These are phyloP conservation scores for Hordeum pubiflorum DNA, from an alignment of 202 grass and related monocot species.

Conservation along the genomic window DNA sequence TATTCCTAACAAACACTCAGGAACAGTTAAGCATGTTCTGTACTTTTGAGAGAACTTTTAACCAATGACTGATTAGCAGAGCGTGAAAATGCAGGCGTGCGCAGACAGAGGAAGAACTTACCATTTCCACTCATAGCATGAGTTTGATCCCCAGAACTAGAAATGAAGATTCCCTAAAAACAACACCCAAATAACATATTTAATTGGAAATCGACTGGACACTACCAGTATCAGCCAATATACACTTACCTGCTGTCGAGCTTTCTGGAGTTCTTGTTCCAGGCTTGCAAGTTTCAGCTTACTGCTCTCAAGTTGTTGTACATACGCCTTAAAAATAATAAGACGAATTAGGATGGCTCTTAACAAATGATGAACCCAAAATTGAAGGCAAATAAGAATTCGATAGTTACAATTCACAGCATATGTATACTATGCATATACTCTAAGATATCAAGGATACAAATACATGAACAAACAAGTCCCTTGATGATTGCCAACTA, in stretches of 20 bases:
- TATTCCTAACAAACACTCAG: background rate
- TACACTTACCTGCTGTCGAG: constrained; percentile 70
- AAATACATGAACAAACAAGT: constrained; percentile 9
- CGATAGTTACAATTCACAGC: constrained; percentile 7
- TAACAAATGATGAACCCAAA: constrained; percentile 23
- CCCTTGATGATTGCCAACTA: background rate
- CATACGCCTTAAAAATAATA: constrained; percentile 78
- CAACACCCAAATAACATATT: constrained; percentile 22
- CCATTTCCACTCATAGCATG: constrained; percentile 88
- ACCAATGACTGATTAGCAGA: background rate
- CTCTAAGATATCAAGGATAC: background rate
- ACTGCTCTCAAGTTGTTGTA: constrained; percentile 91
- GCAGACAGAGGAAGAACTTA: constrained; percentile 18
- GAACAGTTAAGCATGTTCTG: background rate
- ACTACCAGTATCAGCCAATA: constrained; percentile 18
- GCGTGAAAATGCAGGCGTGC: background rate
- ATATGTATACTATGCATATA: background rate
- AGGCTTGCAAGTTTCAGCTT: constrained; percentile 89
- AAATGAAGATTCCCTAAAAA: constrained; percentile 92
- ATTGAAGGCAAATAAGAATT: background rate
- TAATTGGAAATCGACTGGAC: background rate
- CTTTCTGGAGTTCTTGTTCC: constrained; percentile 90
- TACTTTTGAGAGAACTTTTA: constrained; percentile 1
- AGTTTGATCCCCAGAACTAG: constrained; percentile 80
- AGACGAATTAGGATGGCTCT: constrained; percentile 22